phyloP scores from a whole-genome alignment of 208 protist genomes.

The Leishmania lainsoni region DNA sequence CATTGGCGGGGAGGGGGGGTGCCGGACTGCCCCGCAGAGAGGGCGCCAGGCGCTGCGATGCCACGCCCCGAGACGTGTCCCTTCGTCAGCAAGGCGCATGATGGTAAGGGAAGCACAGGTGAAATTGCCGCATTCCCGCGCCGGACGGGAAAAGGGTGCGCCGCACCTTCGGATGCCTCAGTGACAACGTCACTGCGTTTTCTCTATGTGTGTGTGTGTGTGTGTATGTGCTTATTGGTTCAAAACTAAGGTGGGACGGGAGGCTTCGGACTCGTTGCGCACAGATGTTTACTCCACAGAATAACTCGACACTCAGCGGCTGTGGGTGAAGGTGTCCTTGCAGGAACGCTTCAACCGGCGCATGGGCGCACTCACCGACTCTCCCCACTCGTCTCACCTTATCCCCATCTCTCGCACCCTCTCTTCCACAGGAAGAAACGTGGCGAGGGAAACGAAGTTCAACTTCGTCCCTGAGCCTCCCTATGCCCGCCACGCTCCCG shows the following conservation, averaged over 20 bases:
- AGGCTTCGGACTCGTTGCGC: not conserved
- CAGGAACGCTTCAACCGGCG: not conserved
- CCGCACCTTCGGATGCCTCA: not conserved
- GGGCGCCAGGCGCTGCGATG: not conserved
- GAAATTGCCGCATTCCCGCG: not conserved
- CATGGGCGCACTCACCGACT: not conserved
- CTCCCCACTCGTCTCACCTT: not conserved
- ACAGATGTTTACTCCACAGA: not conserved
- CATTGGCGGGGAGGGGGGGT: not conserved
- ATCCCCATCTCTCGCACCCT: not conserved
- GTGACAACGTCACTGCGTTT: not conserved
- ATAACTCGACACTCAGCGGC: not conserved
- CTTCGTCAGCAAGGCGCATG: not conserved
- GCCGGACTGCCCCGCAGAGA: not conserved
- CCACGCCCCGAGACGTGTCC: not conserved
- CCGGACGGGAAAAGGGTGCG: not conserved
- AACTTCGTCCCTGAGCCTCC: slow-evolving; percentile 1
- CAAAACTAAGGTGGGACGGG: not conserved
- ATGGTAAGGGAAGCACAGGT: not conserved
- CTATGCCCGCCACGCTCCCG: slow-evolving; percentile 9
- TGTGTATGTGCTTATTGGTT: not conserved
- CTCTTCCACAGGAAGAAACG: not conserved
- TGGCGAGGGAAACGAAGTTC: not conserved
- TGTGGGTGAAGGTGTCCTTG: too few relatives aligned
- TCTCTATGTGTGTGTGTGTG: not conserved